Conservation (phyloP, 371 early-diverging fungal genomes). For the Umbelopsis sp. region DNA sequence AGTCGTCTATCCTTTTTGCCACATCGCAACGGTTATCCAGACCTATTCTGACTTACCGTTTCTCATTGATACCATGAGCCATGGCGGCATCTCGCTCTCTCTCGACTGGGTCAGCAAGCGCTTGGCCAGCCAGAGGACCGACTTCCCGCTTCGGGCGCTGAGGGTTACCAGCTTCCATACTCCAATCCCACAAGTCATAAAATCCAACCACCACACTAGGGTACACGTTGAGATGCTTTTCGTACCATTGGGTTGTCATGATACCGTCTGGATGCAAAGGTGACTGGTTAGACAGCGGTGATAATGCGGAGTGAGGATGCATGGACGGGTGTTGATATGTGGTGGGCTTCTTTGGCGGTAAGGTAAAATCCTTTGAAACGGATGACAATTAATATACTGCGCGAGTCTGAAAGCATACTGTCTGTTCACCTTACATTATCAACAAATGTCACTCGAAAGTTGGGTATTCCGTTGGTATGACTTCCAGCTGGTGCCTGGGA, state of each 20-base stretch:
- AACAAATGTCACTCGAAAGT: constrained; percentile 41
- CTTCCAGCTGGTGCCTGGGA: constrained; percentile 17
- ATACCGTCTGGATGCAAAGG: constrained; percentile 85
- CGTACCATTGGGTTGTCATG: constrained; percentile 74
- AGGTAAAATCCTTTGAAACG: constrained; percentile 35
- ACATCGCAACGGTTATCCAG: not conserved
- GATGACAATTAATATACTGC: not conserved
- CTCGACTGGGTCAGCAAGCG: constrained; percentile 51
- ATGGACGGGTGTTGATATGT: constrained; percentile 37
- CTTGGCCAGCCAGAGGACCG: constrained; percentile 61
- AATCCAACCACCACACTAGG: constrained; percentile 76
- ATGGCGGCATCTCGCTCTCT: constrained; percentile 66
- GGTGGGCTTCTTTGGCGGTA: constrained; percentile 42
- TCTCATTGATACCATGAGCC: constrained; percentile 68
- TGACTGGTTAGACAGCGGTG: constrained; percentile 71
- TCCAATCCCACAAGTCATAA: constrained; percentile 67
- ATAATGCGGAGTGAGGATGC: constrained; percentile 58
- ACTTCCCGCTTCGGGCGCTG: constrained; percentile 43
- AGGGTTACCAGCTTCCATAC: constrained; percentile 29
- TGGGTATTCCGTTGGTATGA: constrained; percentile 29
- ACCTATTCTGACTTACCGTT: constrained; percentile 44
- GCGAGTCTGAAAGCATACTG: not conserved
- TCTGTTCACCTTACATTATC: constrained; percentile 33
- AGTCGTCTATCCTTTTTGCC: not conserved
- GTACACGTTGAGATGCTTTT: constrained; percentile 59